Evolutionary conservation across 1,284 basidiomycete genomes (phyloP).

Genomic region (Cystobasidiaceae sp.): DNA sequence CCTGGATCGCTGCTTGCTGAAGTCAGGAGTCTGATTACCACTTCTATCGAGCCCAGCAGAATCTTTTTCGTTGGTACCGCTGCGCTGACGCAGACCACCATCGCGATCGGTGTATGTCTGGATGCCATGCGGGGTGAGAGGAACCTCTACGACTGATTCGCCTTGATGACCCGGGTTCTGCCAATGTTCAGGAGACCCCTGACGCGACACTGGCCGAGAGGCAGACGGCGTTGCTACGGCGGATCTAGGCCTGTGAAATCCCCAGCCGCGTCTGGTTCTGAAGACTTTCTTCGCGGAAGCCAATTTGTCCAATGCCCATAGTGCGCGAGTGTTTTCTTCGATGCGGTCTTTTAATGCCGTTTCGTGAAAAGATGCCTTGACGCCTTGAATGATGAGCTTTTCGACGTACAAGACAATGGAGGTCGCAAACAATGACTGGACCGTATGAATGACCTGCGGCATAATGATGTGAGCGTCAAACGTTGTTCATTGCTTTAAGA

Average conservation of each 20-base stretch:
- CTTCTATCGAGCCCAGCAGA: background rate
- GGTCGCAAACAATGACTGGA: conserved; percentile 23
- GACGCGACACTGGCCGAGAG: conserved; percentile 17
- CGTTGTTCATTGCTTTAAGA: background rate
- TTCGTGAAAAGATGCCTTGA: conserved; percentile 29
- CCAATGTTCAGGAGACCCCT: background rate
- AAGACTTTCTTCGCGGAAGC: conserved; percentile 26
- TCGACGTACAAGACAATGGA: conserved; percentile 26
- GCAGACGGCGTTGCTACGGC: conserved; percentile 7
- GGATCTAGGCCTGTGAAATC: conserved; percentile 6
- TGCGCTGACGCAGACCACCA: conserved; percentile 5
- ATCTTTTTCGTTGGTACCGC: conserved; percentile 8
- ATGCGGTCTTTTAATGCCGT: conserved; percentile 27
- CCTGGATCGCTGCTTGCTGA: conserved; percentile 8
- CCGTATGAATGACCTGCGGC: conserved; percentile 4
- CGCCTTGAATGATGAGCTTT: conserved; percentile 28
- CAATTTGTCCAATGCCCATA: conserved; percentile 36
- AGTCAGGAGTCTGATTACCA: conserved; percentile 10
- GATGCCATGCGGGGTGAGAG: conserved; percentile 11
- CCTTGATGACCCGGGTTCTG: background rate
- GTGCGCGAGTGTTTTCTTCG: conserved; percentile 23
- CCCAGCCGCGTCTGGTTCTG: background rate
- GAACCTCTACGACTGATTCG: conserved; percentile 21
- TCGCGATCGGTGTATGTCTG: conserved; percentile 5
- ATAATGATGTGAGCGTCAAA: background rate